Percentiles rank a stretch among this genome's conserved stretches.
Evolutionary conservation across 371 early-diverging fungal species (phyloP).

Genomic region (Lichtheimia corymbifera): DNA sequence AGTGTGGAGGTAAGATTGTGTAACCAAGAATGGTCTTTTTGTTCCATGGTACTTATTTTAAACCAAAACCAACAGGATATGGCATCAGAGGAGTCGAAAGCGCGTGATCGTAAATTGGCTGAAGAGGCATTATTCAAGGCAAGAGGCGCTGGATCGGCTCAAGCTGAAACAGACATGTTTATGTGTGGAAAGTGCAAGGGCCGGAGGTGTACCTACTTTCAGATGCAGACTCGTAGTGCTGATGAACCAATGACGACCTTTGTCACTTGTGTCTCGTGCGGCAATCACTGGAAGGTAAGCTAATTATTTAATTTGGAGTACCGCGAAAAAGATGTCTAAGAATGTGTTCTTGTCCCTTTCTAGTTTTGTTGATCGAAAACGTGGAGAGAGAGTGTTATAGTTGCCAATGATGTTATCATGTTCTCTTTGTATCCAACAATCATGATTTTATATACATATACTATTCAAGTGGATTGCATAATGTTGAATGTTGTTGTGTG

Average conservation of each 20-base stretch:
- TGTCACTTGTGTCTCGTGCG: constrained; percentile 85
- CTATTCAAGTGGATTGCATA: too few species aligned
- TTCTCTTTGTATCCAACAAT: too few species aligned
- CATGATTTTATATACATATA: too few species aligned
- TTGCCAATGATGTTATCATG: neutral
- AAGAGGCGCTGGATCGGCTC: constrained; percentile 73
- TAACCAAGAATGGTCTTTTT: neutral
- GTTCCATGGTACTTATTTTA: neutral
- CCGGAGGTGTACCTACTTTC: constrained; percentile 92
- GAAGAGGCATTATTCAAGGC: constrained; percentile 79
- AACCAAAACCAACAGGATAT: constrained; percentile 59
- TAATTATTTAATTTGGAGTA: neutral
- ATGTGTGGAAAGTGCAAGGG: constrained; percentile 93
- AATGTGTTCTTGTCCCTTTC: too few species aligned
- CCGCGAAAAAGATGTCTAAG: neutral
- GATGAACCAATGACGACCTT: constrained; percentile 99
- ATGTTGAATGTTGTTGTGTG: too few species aligned
- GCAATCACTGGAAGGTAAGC: constrained; percentile 81
- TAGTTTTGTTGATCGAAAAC: neutral
- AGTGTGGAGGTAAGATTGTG: constrained; percentile 54
- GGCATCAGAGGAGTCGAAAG: constrained; percentile 84
- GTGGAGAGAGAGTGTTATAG: neutral
- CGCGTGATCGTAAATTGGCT: constrained; percentile 68
- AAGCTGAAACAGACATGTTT: constrained; percentile 94
- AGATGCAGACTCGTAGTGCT: constrained; percentile 92